A percentile compares a stretch with the other conserved stretches of the same genome.
These are phyloP conservation scores for Berkeleyomyces rouxiae DNA, from an alignment of 2,329 filamentous ascomycete species.

Conservation along the genomic window DNA sequence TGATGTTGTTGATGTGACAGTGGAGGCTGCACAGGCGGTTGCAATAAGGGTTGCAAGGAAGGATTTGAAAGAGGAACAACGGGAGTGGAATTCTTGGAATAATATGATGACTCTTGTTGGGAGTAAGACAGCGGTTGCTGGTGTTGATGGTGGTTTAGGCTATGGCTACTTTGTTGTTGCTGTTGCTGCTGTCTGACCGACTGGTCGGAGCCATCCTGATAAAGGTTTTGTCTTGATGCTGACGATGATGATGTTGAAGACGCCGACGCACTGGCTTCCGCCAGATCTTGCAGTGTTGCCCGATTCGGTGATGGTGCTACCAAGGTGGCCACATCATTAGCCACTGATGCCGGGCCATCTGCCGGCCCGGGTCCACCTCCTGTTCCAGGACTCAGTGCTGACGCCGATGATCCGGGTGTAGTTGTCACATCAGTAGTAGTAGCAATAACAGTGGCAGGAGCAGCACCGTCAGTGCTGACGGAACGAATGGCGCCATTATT, in stretches of 20 bases:
- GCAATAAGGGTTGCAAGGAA: not conserved
- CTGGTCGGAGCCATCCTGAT: not conserved
- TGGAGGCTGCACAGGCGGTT: not conserved
- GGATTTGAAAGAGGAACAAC: not conserved
- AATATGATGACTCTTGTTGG: not conserved
- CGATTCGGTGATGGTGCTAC: conserved; percentile 4
- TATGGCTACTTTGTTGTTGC: not conserved
- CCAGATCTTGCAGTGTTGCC: conserved; percentile 10
- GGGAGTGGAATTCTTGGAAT: not conserved
- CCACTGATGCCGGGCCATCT: not conserved
- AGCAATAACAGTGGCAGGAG: not conserved
- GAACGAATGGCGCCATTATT: too few species aligned
- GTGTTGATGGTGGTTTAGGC: not conserved
- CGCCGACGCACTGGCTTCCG: conserved; percentile 11
- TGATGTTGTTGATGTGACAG: not conserved
- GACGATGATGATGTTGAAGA: not conserved
- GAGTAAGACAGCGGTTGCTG: not conserved
- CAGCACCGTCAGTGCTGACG: not conserved
- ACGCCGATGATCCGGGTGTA: not conserved
- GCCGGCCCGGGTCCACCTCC: not conserved
- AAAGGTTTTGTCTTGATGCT: not conserved
- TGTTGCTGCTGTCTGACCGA: not conserved
- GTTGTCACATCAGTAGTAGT: not conserved
- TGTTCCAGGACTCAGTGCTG: not conserved
- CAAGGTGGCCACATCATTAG: not conserved